These are phyloP conservation scores for Yarrowia sp. DNA, from an alignment of 805 yeast genomes.

Conservation along the genomic window DNA sequence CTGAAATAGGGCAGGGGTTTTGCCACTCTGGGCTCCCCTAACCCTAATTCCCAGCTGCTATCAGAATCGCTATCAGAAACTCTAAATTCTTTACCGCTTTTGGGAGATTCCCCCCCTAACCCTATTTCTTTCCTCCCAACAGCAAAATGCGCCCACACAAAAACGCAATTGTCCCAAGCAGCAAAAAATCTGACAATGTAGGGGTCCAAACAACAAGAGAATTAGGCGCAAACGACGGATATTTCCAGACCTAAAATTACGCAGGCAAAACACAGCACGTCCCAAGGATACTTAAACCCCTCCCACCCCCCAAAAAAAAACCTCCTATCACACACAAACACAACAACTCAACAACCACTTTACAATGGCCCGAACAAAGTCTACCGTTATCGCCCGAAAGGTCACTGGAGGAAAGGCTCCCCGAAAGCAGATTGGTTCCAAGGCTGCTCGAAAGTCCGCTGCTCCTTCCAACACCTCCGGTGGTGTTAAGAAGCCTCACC, in stretches of 20 bases:
- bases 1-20: too few relatives aligned
- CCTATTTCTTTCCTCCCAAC: constrained; percentile 25
- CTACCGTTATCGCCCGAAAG: constrained; percentile 70
- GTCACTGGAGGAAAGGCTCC: constrained; percentile 93
- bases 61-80: constrained; percentile 4
- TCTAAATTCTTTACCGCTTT: constrained; percentile 5
- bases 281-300: constrained; percentile 51
- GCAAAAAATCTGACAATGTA: constrained; percentile 18
- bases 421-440: constrained; percentile 86
- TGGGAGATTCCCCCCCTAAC: constrained; percentile 1
- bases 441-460: constrained; percentile 79
- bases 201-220: constrained; percentile 20
- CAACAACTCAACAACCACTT: constrained; percentile 24
- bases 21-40: background rate
- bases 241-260: constrained; percentile 23
- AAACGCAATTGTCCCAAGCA: constrained; percentile 20
- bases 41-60: constrained; percentile 16
- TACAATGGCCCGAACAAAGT: constrained; percentile 81
- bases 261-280: constrained; percentile 6
- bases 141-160: constrained; percentile 14
- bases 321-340: constrained; percentile 42
- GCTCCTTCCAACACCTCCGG: constrained; percentile 78
- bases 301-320: constrained; percentile 94
- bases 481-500: constrained; percentile 90
- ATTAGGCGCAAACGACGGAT: constrained; percentile 25